Evolutionary conservation across 1,139 yeast species (phyloP).

Genomic region (Kodamaea sp.): DNA sequence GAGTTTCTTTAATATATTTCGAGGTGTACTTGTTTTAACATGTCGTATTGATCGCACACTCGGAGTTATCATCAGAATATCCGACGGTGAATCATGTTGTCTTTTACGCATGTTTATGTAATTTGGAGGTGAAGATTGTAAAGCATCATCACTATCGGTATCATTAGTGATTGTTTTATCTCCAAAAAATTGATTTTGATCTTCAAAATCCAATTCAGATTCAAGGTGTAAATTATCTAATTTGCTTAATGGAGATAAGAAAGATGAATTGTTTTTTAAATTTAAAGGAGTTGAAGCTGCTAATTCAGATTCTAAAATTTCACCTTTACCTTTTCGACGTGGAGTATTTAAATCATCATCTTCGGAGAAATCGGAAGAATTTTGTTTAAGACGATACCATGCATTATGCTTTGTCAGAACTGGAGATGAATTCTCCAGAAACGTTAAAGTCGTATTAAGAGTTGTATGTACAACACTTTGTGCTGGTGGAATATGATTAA

Average conservation of each 20-base stretch:
- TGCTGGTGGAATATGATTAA: conserved; percentile 5
- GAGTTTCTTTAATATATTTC: conserved; percentile 9
- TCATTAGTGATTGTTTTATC: conserved; percentile 17
- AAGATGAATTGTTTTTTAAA: conserved; percentile 19
- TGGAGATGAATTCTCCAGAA: conserved; percentile 4
- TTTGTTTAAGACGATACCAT: conserved; percentile 12
- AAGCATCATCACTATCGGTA: conserved; percentile 12
- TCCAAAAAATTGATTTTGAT: conserved; percentile 9
- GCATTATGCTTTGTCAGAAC: conserved; percentile 5
- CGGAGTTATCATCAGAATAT: conserved; percentile 15
- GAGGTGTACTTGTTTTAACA: conserved; percentile 6
- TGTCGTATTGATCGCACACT: conserved; percentile 8
- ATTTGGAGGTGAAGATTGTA: conserved; percentile 14
- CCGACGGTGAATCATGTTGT: conserved; percentile 18
- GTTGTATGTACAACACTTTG: conserved; percentile 5
- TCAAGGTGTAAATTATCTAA: conserved; percentile 16
- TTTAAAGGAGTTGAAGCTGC: conserved; percentile 38
- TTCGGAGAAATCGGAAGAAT: conserved; percentile 15
- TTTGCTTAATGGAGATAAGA: conserved; percentile 33
- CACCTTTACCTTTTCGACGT: conserved; percentile 7
- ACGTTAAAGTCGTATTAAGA: conserved; percentile 4
- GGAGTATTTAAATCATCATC: conserved; percentile 14
- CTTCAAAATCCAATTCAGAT: conserved; percentile 11
- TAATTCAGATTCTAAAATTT: conserved; percentile 20
- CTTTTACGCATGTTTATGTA: conserved; percentile 17